Percentiles rank a stretch among this genome's conserved stretches.
Evolutionary conservation across 1,284 basidiomycete species (phyloP).

Genomic region (Anthracocystis walkeri): DNA sequence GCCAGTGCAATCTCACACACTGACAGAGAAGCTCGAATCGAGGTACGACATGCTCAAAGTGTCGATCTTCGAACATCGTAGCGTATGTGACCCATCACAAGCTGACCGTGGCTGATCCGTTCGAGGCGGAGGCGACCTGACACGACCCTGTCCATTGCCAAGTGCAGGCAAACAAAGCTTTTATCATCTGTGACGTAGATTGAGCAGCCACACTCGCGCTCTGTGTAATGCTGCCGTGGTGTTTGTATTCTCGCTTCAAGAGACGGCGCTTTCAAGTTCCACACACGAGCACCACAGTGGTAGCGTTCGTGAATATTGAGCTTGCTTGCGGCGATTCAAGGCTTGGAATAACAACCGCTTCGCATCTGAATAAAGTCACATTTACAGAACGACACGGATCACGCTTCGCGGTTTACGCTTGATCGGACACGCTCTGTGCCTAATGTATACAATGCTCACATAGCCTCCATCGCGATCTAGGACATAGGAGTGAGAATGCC

Average conservation of each 20-base stretch:
- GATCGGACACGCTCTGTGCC: conserved; percentile 5
- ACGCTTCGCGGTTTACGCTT: conserved; percentile 18
- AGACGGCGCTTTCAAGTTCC: neutral
- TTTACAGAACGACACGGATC: conserved; percentile 39
- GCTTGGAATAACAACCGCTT: neutral
- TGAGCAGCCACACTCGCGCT: conserved; percentile 9
- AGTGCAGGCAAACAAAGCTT: neutral
- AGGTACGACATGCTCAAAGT: too few species aligned
- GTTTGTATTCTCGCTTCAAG: conserved; percentile 8
- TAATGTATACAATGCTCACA: neutral
- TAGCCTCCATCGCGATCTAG: neutral
- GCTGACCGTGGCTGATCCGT: neutral
- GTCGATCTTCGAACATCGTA: too few species aligned
- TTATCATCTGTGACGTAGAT: neutral
- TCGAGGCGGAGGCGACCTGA: neutral
- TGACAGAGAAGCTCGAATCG: too few species aligned
- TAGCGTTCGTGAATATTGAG: neutral
- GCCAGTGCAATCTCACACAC: too few species aligned
- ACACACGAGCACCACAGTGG: neutral
- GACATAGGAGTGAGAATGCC: neutral
- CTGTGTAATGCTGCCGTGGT: conserved; percentile 11
- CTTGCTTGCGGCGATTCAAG: neutral
- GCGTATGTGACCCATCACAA: neutral
- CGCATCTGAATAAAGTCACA: conserved; percentile 11
- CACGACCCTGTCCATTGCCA: neutral